Percentiles rank a stretch among this genome's conserved stretches.
Evolutionary conservation across 2,329 filamentous ascomycete genomes (phyloP).

Genomic region (Fonsecaea erecta): DNA sequence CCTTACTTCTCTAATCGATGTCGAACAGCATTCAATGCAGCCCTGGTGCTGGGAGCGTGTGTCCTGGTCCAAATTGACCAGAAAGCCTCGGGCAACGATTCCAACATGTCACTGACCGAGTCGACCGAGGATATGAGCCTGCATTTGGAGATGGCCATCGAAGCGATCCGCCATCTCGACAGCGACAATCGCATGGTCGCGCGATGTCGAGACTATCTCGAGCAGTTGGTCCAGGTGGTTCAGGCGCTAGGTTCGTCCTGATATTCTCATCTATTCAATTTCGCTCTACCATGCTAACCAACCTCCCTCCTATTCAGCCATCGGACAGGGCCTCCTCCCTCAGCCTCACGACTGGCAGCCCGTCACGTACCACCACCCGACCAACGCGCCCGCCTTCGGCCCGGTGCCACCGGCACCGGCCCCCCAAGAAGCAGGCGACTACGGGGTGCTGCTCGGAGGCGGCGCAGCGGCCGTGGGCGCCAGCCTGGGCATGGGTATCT

Average conservation of each 20-base stretch:
- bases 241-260: constrained; percentile 6
- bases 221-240: constrained; percentile 25
- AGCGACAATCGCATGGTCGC: constrained; percentile 21
- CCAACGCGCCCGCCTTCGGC: not conserved
- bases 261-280: not conserved
- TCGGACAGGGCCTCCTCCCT: constrained; percentile 19
- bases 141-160: constrained; percentile 22
- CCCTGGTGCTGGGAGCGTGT: constrained; percentile 16
- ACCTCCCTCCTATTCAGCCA: constrained; percentile 6
- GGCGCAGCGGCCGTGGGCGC: not conserved
- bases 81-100: not conserved
- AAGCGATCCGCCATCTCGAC: constrained; percentile 21
- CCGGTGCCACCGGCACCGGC: not conserved
- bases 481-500: not conserved
- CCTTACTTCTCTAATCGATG: not conserved
- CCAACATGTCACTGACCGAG: constrained; percentile 4
- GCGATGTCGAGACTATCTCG: constrained; percentile 25
- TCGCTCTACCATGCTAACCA: not conserved
- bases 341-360: constrained; percentile 20
- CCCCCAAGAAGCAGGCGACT: not conserved
- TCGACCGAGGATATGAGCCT: constrained; percentile 18
- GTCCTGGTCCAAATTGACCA: constrained; percentile 14
- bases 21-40: constrained; percentile 23
- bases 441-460: not conserved
- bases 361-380: not conserved